A percentile compares a stretch with the other conserved stretches of the same genome.
Evolutionary conservation across 345 rosid species (phyloP).

Genomic region (Hibiscus mutabilis): DNA sequence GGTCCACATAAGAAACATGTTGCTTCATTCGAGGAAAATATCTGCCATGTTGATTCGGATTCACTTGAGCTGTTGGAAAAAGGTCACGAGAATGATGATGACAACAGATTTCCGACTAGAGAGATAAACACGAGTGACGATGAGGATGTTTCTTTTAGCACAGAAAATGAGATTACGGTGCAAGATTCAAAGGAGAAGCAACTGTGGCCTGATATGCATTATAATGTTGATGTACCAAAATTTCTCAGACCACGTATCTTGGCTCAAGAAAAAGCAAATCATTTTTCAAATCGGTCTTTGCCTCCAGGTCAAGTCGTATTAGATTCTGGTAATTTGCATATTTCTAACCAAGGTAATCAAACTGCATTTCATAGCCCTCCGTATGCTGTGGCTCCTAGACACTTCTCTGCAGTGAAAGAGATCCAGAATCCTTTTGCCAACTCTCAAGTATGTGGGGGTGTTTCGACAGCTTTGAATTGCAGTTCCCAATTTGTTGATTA

Average conservation of each 20-base stretch:
- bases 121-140: constrained; percentile 17
- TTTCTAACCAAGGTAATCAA: constrained; percentile 20
- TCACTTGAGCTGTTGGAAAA: constrained; percentile 20
- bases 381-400: constrained; percentile 17
- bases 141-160: constrained; percentile 15
- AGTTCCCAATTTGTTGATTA: constrained; percentile 17
- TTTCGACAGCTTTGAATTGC: constrained; percentile 17
- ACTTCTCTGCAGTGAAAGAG: constrained; percentile 17
- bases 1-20: constrained; percentile 8
- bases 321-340: constrained; percentile 7
- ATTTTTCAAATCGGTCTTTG: constrained; percentile 20
- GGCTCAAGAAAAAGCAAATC: constrained; percentile 20
- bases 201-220: constrained; percentile 14
- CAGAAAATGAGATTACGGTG: constrained; percentile 15
- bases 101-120: constrained; percentile 11
- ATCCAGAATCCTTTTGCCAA: constrained; percentile 14
- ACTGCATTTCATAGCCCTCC: constrained; percentile 8
- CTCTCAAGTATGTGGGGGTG: constrained; percentile 14
- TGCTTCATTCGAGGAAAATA: constrained; percentile 11
- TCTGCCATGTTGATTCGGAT: constrained; percentile 21
- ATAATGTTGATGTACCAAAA: constrained; percentile 9
- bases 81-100: constrained; percentile 18
- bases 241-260: constrained; percentile 14
- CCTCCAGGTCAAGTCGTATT: constrained; percentile 14
- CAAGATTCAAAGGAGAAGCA: constrained; percentile 21